A percentile compares a stretch with the other conserved stretches of the same genome.
Evolutionary conservation across 108 stramenopile species (phyloP).

Genomic region (Epithemia pelagica): DNA sequence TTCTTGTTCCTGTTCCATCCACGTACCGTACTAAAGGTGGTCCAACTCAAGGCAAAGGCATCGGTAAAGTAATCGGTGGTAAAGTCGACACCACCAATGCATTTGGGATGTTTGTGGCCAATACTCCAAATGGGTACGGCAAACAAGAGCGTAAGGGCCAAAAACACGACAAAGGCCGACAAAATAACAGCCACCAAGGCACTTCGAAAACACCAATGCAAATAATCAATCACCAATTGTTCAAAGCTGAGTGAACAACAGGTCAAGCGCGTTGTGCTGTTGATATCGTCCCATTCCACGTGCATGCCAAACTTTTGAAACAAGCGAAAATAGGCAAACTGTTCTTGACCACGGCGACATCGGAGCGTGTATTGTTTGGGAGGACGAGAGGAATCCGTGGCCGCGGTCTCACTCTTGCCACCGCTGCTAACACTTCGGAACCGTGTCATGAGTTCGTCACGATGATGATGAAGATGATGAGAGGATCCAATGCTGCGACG

Average conservation of each 20-base stretch:
- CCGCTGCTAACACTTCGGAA: too few relatives aligned
- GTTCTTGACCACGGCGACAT: neutral
- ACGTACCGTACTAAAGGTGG: conserved; percentile 40
- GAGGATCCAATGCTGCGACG: too few relatives aligned
- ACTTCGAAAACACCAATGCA: conserved; percentile 39
- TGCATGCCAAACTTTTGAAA: neutral
- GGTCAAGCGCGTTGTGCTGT: neutral
- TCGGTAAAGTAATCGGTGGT: conserved; percentile 22
- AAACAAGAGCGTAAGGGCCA: conserved; percentile 17
- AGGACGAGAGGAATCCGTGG: too few relatives aligned
- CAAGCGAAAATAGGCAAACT: neutral
- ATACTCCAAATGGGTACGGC: conserved; percentile 16
- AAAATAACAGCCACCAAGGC: conserved; percentile 20
- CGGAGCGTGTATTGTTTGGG: neutral
- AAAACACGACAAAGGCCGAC: conserved; percentile 20
- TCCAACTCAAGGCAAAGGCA: conserved; percentile 48
- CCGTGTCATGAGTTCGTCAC: too few relatives aligned
- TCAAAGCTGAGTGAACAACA: neutral
- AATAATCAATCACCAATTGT: conserved; percentile 13
- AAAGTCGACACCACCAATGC: conserved; percentile 31
- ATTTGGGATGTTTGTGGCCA: conserved; percentile 18
- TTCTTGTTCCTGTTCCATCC: neutral
- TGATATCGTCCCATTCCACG: neutral
- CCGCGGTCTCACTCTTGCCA: too few relatives aligned
- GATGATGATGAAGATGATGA: too few relatives aligned